phyloP scores from a whole-genome alignment of 345 rosid species.

The Citrus glauca region DNA sequence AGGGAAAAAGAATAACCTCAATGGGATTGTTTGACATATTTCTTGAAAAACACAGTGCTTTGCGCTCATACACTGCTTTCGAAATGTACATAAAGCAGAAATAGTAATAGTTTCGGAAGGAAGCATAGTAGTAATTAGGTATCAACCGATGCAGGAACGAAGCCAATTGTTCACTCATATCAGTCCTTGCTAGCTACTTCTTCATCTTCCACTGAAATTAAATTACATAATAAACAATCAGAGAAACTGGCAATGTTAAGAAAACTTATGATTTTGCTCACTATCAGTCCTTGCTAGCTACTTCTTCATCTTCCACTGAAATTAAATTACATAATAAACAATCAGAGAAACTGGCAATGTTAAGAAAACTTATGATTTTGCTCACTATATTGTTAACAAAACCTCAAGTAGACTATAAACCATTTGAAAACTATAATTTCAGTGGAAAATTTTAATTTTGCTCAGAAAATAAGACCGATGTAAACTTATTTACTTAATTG shows the following conservation, averaged over 20 bases:
- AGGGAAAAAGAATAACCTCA: conserved; percentile 7
- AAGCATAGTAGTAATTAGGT: conserved; percentile 10
- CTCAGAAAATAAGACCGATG: too few species aligned
- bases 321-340: neutral
- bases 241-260: too few species aligned
- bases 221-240: neutral
- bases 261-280: too few species aligned
- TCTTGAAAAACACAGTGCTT: conserved; percentile 29
- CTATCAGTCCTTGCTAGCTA: neutral
- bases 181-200: conserved; percentile 5
- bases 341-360: too few species aligned
- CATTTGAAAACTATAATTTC: too few species aligned
- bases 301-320: conserved; percentile 15
- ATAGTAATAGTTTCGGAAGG: conserved; percentile 19
- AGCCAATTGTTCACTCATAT: conserved; percentile 2
- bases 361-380: too few species aligned
- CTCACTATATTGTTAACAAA: too few species aligned
- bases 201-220: conserved; percentile 10
- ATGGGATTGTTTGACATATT: conserved; percentile 20
- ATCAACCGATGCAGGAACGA: conserved; percentile 15
- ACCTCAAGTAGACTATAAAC: too few species aligned
- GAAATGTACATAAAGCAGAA: conserved; percentile 22
- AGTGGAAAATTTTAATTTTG: too few species aligned
- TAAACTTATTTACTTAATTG: too few species aligned
- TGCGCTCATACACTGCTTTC: conserved; percentile 20